These are phyloP conservation scores for Eucalyptus virginea DNA, from an alignment of 345 rosid genomes.

Conservation along the genomic window DNA sequence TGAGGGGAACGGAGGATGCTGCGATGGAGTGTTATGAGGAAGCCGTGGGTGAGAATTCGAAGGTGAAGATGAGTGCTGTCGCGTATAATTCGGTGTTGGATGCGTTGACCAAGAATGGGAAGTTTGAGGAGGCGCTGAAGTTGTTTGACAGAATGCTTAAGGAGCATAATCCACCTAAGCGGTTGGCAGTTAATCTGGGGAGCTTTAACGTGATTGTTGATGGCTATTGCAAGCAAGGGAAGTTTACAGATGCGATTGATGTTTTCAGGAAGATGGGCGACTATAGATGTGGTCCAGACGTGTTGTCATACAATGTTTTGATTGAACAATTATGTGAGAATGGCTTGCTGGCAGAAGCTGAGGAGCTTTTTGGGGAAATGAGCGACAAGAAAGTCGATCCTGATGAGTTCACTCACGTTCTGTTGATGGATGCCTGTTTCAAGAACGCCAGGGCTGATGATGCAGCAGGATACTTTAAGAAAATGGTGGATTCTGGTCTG, in stretches of 20 bases:
- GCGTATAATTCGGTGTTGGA: conserved; percentile 68
- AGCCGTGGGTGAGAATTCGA: conserved; percentile 36
- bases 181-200: conserved; percentile 60
- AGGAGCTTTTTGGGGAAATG: conserved; percentile 70
- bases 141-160: conserved; percentile 59
- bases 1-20: conserved; percentile 62
- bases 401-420: conserved; percentile 64
- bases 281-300: conserved; percentile 59
- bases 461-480: conserved; percentile 65
- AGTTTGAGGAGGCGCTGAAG: conserved; percentile 63
- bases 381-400: conserved; percentile 67
- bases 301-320: conserved; percentile 60
- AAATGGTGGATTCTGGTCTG: conserved; percentile 60
- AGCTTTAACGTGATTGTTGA: conserved; percentile 79
- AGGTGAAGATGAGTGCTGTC: conserved; percentile 52
- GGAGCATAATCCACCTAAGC: conserved; percentile 62
- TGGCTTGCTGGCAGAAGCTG: conserved; percentile 64
- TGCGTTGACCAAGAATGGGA: conserved; percentile 58
- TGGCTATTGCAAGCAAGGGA: conserved; percentile 58
- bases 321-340: conserved; percentile 65
- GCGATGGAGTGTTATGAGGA: conserved; percentile 73
- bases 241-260: conserved; percentile 56
- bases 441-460: conserved; percentile 47
- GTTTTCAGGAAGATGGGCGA: conserved; percentile 57
- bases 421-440: conserved; percentile 79